These are phyloP conservation scores for Cyclotella sp. DNA, from an alignment of 108 stramenopile species.

Conservation along the genomic window DNA sequence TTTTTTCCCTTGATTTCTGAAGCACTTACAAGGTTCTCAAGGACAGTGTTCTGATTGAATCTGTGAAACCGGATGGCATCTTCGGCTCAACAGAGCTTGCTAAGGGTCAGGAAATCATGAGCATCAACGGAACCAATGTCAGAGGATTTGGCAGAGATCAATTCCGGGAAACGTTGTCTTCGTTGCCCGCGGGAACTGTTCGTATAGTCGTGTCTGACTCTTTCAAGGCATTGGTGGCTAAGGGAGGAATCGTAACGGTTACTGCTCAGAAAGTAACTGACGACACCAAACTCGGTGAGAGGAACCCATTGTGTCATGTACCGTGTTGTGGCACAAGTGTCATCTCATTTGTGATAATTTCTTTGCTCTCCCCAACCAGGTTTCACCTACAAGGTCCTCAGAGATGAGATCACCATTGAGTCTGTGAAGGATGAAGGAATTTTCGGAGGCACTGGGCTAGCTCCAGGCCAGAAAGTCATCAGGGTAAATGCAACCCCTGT, in stretches of 20 bases:
- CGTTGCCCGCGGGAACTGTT: neutral
- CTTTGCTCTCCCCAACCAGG: too few relatives aligned
- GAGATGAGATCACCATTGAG: neutral
- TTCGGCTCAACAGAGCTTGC: neutral
- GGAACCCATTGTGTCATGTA: too few relatives aligned
- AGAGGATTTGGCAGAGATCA: neutral
- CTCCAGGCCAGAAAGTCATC: neutral
- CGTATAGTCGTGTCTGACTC: neutral
- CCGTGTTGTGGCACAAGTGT: too few relatives aligned
- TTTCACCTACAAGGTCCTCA: neutral
- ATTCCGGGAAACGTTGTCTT: neutral
- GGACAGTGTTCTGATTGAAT: neutral
- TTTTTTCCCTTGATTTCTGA: neutral
- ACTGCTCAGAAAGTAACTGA: neutral
- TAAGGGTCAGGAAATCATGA: constrained; percentile 1
- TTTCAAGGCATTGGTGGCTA: neutral
- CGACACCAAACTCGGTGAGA: constrained; percentile 6
- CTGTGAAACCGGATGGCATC: neutral
- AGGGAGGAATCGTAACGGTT: neutral
- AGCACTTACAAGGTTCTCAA: constrained; percentile 5
- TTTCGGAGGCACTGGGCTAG: neutral
- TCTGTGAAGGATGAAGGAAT: neutral
- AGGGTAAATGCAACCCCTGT: neutral
- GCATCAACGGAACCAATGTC: neutral
- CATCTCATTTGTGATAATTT: too few relatives aligned